Percentiles rank a stretch among this genome's conserved stretches.
Conservation (phyloP, 257 asterid genomes). For the Primulina huaijiensis region DNA sequence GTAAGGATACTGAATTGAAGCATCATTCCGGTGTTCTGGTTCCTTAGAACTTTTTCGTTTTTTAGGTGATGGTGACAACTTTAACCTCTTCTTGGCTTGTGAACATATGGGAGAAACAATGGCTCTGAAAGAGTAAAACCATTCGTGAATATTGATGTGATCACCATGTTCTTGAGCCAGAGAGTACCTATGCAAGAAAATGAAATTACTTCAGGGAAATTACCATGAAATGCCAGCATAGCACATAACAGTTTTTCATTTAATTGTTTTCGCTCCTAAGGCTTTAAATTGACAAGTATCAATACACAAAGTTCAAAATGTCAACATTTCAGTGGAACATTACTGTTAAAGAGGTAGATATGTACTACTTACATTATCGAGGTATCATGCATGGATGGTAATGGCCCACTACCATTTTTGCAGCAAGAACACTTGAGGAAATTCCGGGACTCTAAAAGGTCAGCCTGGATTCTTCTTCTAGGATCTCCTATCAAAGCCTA, state of each 20-base stretch:
- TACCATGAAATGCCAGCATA: neutral
- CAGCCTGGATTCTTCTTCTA: slow-evolving; percentile 83
- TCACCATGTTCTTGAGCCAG: slow-evolving; percentile 96
- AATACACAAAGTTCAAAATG: neutral
- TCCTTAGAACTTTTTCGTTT: slow-evolving; percentile 42
- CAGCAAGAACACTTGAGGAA: slow-evolving; percentile 80
- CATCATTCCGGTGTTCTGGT: slow-evolving; percentile 44
- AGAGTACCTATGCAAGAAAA: slow-evolving; percentile 53
- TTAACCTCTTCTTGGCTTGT: slow-evolving; percentile 46
- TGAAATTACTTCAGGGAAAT: neutral
- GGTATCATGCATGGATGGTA: slow-evolving; percentile 74
- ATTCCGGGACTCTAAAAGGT: slow-evolving; percentile 68
- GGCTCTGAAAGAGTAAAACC: slow-evolving; percentile 81
- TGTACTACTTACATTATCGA: slow-evolving; percentile 65
- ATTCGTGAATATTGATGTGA: slow-evolving; percentile 87
- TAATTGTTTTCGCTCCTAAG: neutral
- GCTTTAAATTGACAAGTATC: neutral
- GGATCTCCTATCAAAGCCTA: slow-evolving; percentile 97
- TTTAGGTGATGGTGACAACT: slow-evolving; percentile 65
- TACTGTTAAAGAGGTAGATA: slow-evolving; percentile 2
- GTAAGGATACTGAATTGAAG: slow-evolving; percentile 81
- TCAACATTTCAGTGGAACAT: neutral
- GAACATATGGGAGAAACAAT: slow-evolving; percentile 36
- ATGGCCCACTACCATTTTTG: slow-evolving; percentile 38
- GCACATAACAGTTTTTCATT: neutral